Evolutionary conservation across 2,329 filamentous ascomycete genomes (phyloP), one percentile per base, ranked within the genome.

Genomic region (Scedosporium apiospermum): DNA sequence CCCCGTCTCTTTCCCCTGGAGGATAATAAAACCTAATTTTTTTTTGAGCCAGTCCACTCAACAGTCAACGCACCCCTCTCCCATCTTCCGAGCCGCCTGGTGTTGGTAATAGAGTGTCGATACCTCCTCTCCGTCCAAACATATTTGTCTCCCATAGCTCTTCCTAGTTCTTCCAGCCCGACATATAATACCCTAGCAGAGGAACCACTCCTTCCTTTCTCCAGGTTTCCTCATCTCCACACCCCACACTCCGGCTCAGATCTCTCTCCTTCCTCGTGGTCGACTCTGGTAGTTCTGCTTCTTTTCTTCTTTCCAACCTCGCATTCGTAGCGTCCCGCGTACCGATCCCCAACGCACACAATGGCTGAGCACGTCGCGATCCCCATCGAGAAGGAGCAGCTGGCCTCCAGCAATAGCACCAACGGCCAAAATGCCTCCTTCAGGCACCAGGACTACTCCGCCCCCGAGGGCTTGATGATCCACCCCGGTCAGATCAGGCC

Each of bases 401-500:
- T 26, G 27, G 30, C 16, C 30, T 16, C 18, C 9, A 12, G 51
- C 58, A n/a, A 60, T 5, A n/a, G 26, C 30, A 55, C 46, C 60
- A 51, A 51, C 9, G 58, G 58, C 23, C 42, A 60, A 23, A 9
- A 61, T 42, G 61, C 30, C 14, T 55, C 53, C 23, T 10, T 58
- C 53, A 38, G 53, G 21, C 30, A 62, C 55, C 38, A 58, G 34
- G 63, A 65, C 44, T 41, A 61, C 53, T 27, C 62, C 49, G 60
- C 60, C 53, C 58, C 62, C 51, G 63, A 64, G 63, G 63, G 64
- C 23, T 58, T 63, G 44, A 60, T 66, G 59, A 63, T 90, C 74
- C 87, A 91, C 74, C 88, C 88, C 60, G 87, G 88, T 76, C 74
- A 81, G 55, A 83, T 88, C 80, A 85, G 82, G 74, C 78, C 85